Evolutionary conservation across 1,284 basidiomycete genomes (phyloP), one percentile per base, ranked within the genome.

Genomic region (Neonothopanus nambi): DNA sequence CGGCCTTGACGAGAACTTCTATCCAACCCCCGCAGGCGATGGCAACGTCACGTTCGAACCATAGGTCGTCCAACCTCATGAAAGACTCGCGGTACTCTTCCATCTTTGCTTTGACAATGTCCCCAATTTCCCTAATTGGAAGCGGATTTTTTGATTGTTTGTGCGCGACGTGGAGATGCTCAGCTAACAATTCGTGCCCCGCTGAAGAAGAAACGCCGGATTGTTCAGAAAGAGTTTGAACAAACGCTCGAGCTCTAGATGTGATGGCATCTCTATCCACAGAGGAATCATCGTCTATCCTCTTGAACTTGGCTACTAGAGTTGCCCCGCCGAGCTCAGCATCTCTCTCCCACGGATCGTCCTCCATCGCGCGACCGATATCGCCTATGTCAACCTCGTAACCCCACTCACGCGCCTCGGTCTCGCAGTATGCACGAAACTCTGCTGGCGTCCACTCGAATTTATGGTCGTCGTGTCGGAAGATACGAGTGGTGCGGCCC

Each of bases 371-470:
- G 11, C 69, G 70, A 1, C 89, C 89, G 33, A 90, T 75, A 3
- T 79, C 79, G 4, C 73, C 69, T 4, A 81, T 63, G 38, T 82
- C 72, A 5, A 88, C 79, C 1, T 75, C 71, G 59, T 93, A 95
- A 5, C 89, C 91, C 87, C 89, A 95, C 56, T 83, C 79, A 8
- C 69, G 68, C 1, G 89, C 91, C 2, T 76, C 77, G 0, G 66
- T 67, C 21, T 70, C 62, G 61, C 89, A 93, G 89, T 91, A 97
- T 8, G 64, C 61, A 26, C 70, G 66, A 67, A 95, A 97, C 66
- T 97, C 95, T 3, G 82, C 80, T 0, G 73, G 69, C 0, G 92
- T 96, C 91, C 92, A 96, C 69, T 98, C 95, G 63, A 96, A 92
- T 66, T 95, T 92, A 71, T 98, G 95, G 64, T 97, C 95, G 18